These are phyloP conservation scores for Raphanus sativus DNA, from an alignment of 345 rosid genomes.

Conservation along the genomic window DNA sequence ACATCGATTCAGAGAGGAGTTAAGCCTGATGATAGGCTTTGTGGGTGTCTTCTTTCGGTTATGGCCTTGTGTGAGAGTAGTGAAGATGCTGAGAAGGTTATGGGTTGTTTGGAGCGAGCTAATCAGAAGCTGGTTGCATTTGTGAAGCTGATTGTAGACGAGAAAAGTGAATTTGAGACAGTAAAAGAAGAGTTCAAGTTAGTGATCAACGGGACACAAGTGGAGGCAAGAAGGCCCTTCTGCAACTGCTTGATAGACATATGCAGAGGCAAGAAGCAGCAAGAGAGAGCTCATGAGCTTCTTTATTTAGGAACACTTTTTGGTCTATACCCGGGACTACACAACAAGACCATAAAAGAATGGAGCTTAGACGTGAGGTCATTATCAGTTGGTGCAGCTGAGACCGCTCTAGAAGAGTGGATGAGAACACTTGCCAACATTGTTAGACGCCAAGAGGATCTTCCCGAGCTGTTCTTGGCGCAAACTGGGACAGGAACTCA, in stretches of 20 bases:
- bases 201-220: slow-evolving; percentile 53
- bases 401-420: slow-evolving; percentile 91
- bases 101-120: slow-evolving; percentile 62
- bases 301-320: slow-evolving; percentile 79
- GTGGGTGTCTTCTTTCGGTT: slow-evolving; percentile 83
- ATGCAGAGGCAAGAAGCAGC: slow-evolving; percentile 55
- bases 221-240: slow-evolving; percentile 80
- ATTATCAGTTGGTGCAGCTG: slow-evolving; percentile 82
- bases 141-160: slow-evolving; percentile 52
- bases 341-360: slow-evolving; percentile 61
- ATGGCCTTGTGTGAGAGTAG: slow-evolving; percentile 59
- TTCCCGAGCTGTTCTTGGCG: slow-evolving; percentile 72
- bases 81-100: slow-evolving; percentile 59
- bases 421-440: slow-evolving; percentile 63
- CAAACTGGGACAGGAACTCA: slow-evolving; percentile 85
- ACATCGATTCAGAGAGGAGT: slow-evolving; percentile 55
- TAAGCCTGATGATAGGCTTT: slow-evolving; percentile 77
- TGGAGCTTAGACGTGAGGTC: slow-evolving; percentile 91
- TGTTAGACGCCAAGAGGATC: slow-evolving; percentile 58
- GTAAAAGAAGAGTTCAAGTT: slow-evolving; percentile 63
- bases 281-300: slow-evolving; percentile 75
- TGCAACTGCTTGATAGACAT: slow-evolving; percentile 91
- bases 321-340: slow-evolving; percentile 76
- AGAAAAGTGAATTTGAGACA: slow-evolving; percentile 45
- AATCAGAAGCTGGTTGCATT: slow-evolving; percentile 63